Base-by-base conservation (phyloP, 2,329 filamentous ascomycete genomes). In the Exophiala bonariae region DNA sequence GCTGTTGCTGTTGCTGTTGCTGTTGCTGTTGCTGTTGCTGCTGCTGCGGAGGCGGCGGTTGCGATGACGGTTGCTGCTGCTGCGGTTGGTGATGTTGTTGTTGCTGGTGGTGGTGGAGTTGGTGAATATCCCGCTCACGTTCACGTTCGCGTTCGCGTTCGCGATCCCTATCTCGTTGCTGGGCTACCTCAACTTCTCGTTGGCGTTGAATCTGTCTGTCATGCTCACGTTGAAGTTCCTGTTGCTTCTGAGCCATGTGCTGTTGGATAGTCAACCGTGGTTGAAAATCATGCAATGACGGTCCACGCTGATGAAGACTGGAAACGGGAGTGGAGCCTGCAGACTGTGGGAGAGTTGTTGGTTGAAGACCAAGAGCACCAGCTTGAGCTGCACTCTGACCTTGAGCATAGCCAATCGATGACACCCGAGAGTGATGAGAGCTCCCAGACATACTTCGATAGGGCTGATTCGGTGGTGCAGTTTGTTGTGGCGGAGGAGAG, bases 71-170 rank as follows among this genome's bases (percentile, higher is more conserved):
- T 14, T 39, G 49, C 10, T 46, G 49, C 13, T 36, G 52, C n/a
- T 28, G 42, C 17, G 13, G 35, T 22, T 46, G 42, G 2, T 36
- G 37, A n/a, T 42, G 42, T 17, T 38, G 42, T 20, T 30, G 28
- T n/a, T 39, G 47, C 18, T 45, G 41, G 10, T 44, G 47, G 13
- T 50, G 36, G 11, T 39, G 47, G 9, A 40, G 41, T 9, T 44
- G 41, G 17, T 54, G 47, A 17, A 44, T 48, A 3, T 41, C 26
- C 13, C 44, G 52, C 32, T 59, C 57, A 26, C 66, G 68, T 10
- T 34, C 42, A 31, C 32, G 44, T 48, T 35, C 43, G 23, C 30
- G 48, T 17, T 50, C 47, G 16, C 47, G 51, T 18, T 44, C 41
- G 11, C 41, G 41, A 22, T 44, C 41, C 17, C 28, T 35, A 18